Evolutionary conservation across 208 protist species (phyloP), one percentile per base, ranked within the genome.

Genomic region (Wallacemonas sp.): DNA sequence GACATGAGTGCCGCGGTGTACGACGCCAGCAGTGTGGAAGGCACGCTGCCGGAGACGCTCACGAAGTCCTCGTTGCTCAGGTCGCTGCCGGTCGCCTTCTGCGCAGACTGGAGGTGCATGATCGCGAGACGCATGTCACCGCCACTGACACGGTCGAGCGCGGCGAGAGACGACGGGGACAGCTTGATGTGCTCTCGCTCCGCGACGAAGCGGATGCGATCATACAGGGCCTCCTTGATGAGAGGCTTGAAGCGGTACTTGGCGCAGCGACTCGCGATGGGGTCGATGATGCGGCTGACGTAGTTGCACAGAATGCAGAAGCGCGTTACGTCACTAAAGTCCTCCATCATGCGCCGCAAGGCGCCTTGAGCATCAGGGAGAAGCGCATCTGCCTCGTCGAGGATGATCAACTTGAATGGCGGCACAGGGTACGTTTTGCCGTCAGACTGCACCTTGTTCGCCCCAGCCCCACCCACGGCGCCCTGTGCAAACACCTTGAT

Each of bases 281-380:
- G 99, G 70, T 99, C 98, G 58, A 99, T 99, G 61, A 99, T 99
- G 30, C 90, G 91, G 34, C 80, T 96, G 0, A 99, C 92, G 78
- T 99, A 99, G 83, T 99, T 99, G 81, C 99, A 99, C 30, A 99
- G 88, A 55, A 99, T 91, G 80, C 98, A 99, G 76, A 99, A 99
- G 34, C 99, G 88, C 0, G 99, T 99, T 8, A 99, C 96, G 34
- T 93, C 93, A 30, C 97, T 96, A 61, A 98, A 98, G 46, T 96
- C 91, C 75, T 99, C 98, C 86, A 99, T 99, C 72, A 98, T 99
- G 29, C 99, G 85, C 32, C 99, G 88, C 26, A 99, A 85, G 6
- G 98, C 98, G 16, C 86, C 94, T 76, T 99, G 99, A 11, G 99
- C 99, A 68, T 99, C 98, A 0, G 76, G 73, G 26, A 99, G 98